phyloP scores from a whole-genome alignment of 192 early-diverging fungal genomes.

The Umbelopsis sp. region DNA sequence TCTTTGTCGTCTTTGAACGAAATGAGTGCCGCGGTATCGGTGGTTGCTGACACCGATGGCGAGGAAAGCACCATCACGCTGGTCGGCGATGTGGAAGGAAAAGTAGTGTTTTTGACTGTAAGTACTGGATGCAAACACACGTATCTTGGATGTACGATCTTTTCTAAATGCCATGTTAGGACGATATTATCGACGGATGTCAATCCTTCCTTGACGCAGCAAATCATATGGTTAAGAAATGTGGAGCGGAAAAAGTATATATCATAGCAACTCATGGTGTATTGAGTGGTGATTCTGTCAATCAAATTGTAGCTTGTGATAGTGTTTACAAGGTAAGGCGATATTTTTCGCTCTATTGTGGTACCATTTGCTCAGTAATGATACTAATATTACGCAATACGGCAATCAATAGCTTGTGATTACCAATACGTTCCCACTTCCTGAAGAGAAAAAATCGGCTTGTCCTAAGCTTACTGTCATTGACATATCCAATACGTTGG shows the following conservation, averaged over 20 bases:
- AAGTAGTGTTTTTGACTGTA: slow-evolving; percentile 84
- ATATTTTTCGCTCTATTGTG: neutral
- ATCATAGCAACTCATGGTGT: slow-evolving; percentile 96
- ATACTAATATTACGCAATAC: neutral
- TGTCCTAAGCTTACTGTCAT: slow-evolving; percentile 82
- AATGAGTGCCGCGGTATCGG: slow-evolving; percentile 36
- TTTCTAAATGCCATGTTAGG: slow-evolving; percentile 59
- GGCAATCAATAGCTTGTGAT: slow-evolving; percentile 60
- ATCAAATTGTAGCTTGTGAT: slow-evolving; percentile 71
- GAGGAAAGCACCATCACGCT: slow-evolving; percentile 53
- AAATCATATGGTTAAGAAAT: slow-evolving; percentile 83
- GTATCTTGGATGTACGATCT: slow-evolving; percentile 40
- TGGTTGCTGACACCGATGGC: slow-evolving; percentile 36
- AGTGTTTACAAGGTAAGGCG: slow-evolving; percentile 35
- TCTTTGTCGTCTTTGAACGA: slow-evolving; percentile 35
- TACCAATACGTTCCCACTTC: slow-evolving; percentile 89
- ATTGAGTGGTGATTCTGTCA: slow-evolving; percentile 83
- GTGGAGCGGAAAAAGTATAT: slow-evolving; percentile 79
- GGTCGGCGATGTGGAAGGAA: slow-evolving; percentile 89
- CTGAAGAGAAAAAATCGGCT: slow-evolving; percentile 64
- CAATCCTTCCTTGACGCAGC: slow-evolving; percentile 92
- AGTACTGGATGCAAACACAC: neutral
- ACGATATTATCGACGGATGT: slow-evolving; percentile 94
- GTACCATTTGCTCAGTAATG: too few relatives aligned
- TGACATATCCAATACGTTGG: slow-evolving; percentile 87